Evolutionary conservation across 2,329 filamentous ascomycete genomes (phyloP).

Genomic region (Xylariomycetidae sp.): DNA sequence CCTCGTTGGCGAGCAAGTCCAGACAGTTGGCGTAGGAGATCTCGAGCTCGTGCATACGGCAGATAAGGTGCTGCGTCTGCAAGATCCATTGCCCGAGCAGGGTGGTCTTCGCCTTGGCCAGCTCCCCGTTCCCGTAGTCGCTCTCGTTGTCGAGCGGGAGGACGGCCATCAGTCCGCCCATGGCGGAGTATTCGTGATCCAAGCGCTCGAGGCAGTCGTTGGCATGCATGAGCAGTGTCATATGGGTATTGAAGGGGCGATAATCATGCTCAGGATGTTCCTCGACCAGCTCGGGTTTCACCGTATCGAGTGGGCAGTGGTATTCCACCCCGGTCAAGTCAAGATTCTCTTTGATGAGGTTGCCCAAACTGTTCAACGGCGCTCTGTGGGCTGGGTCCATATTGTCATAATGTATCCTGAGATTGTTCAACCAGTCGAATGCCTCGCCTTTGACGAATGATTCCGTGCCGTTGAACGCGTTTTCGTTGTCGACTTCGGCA

Average conservation of each 20-base stretch:
- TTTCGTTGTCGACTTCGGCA: slow-evolving; percentile 25
- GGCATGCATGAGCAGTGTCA: slow-evolving; percentile 50
- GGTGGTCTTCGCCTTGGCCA: slow-evolving; percentile 39
- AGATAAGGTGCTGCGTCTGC: slow-evolving; percentile 48
- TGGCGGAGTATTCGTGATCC: slow-evolving; percentile 53
- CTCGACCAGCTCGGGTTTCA: slow-evolving; percentile 15
- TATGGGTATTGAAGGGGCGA: slow-evolving; percentile 41
- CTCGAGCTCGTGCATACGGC: slow-evolving; percentile 54
- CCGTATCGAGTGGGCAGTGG: slow-evolving; percentile 40
- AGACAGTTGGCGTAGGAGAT: slow-evolving; percentile 45
- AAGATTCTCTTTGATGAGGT: slow-evolving; percentile 38
- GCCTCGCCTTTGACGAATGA: slow-evolving; percentile 40
- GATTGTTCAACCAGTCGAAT: slow-evolving; percentile 53
- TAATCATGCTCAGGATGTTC: slow-evolving; percentile 12
- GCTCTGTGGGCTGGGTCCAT: slow-evolving; percentile 42
- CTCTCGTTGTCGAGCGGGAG: slow-evolving; percentile 39
- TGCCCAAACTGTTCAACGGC: slow-evolving; percentile 42
- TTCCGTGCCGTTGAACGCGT: slow-evolving; percentile 8
- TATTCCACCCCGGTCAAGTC: slow-evolving; percentile 37
- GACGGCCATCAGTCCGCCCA: slow-evolving; percentile 52
- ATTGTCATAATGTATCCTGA: slow-evolving; percentile 44
- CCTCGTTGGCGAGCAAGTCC: slow-evolving; percentile 46
- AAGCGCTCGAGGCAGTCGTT: slow-evolving; percentile 56
- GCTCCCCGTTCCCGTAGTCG: slow-evolving; percentile 31
- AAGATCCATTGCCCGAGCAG: slow-evolving; percentile 55